Percentiles rank a stretch among this genome's conserved stretches.
Conservation (phyloP, 768 basidiomycete genomes). For the Hericium rajendrae region DNA sequence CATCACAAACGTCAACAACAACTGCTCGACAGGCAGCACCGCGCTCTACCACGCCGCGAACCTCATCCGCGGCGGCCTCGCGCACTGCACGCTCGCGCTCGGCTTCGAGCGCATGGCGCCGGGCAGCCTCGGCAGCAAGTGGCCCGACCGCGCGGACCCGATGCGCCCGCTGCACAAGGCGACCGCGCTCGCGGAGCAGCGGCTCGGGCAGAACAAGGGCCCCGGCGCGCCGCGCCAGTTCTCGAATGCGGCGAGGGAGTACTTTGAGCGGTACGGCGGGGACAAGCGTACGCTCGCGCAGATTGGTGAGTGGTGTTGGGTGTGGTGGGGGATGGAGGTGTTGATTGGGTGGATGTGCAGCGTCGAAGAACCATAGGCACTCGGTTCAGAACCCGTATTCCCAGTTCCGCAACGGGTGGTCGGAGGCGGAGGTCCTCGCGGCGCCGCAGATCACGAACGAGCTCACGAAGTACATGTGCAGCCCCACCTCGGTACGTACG, state of each 20-base stretch:
- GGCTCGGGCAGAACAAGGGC: conserved; percentile 52
- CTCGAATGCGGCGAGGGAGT: conserved; percentile 63
- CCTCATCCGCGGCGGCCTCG: conserved; percentile 58
- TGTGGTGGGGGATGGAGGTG: background rate
- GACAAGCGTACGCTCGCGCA: conserved; percentile 58
- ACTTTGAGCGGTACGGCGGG: conserved; percentile 66
- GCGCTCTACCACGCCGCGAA: conserved; percentile 70
- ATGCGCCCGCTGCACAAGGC: conserved; percentile 34
- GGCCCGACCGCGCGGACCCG: conserved; percentile 43
- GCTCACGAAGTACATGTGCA: conserved; percentile 80
- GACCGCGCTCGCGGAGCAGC: conserved; percentile 38
- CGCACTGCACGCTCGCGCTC: conserved; percentile 69
- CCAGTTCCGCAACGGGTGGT: conserved; percentile 77
- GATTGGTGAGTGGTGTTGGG: conserved; percentile 43
- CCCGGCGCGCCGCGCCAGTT: conserved; percentile 70
- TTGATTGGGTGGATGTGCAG: conserved; percentile 24
- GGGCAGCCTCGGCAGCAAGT: conserved; percentile 58
- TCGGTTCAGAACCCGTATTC: conserved; percentile 79
- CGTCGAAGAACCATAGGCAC: conserved; percentile 79
- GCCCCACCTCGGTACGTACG: conserved; percentile 70
- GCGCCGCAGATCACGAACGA: conserved; percentile 63
- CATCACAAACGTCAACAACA: conserved; percentile 82
- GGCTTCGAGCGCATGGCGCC: conserved; percentile 83
- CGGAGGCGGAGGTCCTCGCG: conserved; percentile 54
- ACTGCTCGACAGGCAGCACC: conserved; percentile 75